These are phyloP conservation scores for Populus hybrid DNA, from an alignment of 441 rosid species.

Conservation along the genomic window DNA sequence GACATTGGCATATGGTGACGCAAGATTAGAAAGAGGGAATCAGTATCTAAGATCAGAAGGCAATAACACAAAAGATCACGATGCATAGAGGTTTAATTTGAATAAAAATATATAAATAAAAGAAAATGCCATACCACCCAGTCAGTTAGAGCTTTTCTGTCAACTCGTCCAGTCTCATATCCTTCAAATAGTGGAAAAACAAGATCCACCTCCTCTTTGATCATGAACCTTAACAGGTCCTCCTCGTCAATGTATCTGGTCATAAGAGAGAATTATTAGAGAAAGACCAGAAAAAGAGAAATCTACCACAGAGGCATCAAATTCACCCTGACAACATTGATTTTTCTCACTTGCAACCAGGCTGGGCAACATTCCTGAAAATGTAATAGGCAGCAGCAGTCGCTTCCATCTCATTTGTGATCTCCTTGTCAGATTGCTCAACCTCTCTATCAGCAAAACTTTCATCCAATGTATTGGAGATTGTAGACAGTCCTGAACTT, in stretches of 20 bases:
- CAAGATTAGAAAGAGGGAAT: not conserved
- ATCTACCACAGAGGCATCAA: not conserved
- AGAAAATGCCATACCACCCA: constrained; percentile 63
- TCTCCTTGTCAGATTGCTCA: constrained; percentile 53
- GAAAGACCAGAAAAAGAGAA: not conserved
- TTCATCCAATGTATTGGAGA: constrained; percentile 67
- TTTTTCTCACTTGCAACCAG: constrained; percentile 42
- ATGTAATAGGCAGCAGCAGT: constrained; percentile 64
- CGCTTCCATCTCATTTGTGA: constrained; percentile 84
- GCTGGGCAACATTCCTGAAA: constrained; percentile 51
- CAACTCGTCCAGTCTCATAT: constrained; percentile 47
- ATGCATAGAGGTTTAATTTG: not conserved
- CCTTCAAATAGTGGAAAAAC: constrained; percentile 63
- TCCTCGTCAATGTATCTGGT: constrained; percentile 69
- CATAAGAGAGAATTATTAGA: not conserved
- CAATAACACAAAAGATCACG: not conserved
- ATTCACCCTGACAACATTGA: not conserved
- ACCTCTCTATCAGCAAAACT: constrained; percentile 21
- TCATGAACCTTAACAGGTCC: constrained; percentile 72
- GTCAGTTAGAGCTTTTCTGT: constrained; percentile 50
- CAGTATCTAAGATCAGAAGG: not conserved
- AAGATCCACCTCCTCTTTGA: constrained; percentile 76
- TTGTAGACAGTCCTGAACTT: constrained; percentile 64
- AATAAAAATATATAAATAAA: not conserved
- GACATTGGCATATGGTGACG: not conserved